Percentiles rank a stretch among this genome's conserved stretches.
These are phyloP conservation scores for Penicillium hesseltinei DNA, from an alignment of 2,329 filamentous ascomycete genomes.

Conservation along the genomic window DNA sequence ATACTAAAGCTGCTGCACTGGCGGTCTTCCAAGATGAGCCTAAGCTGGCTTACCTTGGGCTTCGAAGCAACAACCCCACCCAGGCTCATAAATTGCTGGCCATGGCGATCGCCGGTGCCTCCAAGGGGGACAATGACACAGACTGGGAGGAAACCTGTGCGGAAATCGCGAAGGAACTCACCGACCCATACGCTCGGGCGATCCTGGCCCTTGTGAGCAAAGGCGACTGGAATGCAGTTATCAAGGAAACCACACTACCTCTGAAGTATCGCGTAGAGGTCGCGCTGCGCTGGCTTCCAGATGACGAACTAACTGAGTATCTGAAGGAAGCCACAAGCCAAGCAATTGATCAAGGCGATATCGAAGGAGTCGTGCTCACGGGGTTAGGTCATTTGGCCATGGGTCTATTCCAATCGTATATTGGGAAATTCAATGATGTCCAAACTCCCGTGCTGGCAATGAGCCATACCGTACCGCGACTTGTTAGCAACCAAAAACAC, in stretches of 20 bases:
- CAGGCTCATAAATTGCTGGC: constrained; percentile 58
- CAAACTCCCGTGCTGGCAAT: constrained; percentile 63
- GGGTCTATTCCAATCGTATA: constrained; percentile 60
- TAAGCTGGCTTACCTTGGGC: constrained; percentile 56
- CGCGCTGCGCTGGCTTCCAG: constrained; percentile 53
- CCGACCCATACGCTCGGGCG: constrained; percentile 61
- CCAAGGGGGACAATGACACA: constrained; percentile 49
- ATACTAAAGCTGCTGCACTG: constrained; percentile 63
- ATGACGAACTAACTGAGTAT: constrained; percentile 51
- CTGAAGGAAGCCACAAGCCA: constrained; percentile 54
- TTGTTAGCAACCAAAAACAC: constrained; percentile 54
- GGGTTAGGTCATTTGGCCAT: constrained; percentile 58
- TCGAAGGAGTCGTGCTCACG: constrained; percentile 62
- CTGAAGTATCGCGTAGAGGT: constrained; percentile 61
- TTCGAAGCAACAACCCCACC: constrained; percentile 53
- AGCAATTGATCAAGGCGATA: constrained; percentile 54
- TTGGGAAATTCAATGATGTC: constrained; percentile 58
- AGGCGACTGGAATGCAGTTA: constrained; percentile 59
- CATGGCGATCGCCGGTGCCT: constrained; percentile 49
- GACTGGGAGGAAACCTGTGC: constrained; percentile 62
- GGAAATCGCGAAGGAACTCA: constrained; percentile 61
- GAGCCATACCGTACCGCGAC: constrained; percentile 58
- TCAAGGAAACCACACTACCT: constrained; percentile 57
- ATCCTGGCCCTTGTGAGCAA: constrained; percentile 60
- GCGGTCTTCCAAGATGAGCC: constrained; percentile 61